Evolutionary conservation across 2,329 filamentous ascomycete genomes (phyloP).

Genomic region (Phaeosphaeriaceae sp.): DNA sequence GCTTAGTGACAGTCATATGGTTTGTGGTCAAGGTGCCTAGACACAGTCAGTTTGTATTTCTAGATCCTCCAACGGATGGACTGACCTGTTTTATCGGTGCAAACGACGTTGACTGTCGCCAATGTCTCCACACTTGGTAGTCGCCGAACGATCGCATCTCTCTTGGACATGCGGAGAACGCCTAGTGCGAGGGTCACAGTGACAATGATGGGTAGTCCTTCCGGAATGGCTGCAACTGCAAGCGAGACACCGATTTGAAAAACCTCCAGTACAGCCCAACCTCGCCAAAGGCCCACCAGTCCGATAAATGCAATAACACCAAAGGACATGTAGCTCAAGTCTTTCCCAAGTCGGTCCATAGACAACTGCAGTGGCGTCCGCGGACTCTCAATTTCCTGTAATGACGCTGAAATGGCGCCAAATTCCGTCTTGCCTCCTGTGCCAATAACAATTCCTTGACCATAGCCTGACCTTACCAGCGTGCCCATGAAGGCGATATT

Average conservation of each 20-base stretch:
- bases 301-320: slow-evolving; percentile 93
- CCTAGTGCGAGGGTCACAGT: slow-evolving; percentile 95
- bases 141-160: slow-evolving; percentile 92
- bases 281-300: slow-evolving; percentile 85
- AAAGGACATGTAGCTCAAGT: slow-evolving; percentile 96
- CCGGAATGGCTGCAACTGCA: slow-evolving; percentile 93
- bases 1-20: slow-evolving; percentile 95
- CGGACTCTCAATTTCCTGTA: slow-evolving; percentile 94
- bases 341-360: slow-evolving; percentile 96
- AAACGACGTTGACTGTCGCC: slow-evolving; percentile 99
- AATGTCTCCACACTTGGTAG: slow-evolving; percentile 97
- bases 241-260: slow-evolving; percentile 98
- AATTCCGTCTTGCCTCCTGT: slow-evolving; percentile 95
- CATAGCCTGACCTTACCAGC: slow-evolving; percentile 90
- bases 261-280: slow-evolving; percentile 88
- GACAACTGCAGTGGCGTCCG: slow-evolving; percentile 91
- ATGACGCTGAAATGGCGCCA: slow-evolving; percentile 90
- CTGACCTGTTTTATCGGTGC: slow-evolving; percentile 91
- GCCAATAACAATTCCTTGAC: slow-evolving; percentile 95
- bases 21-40: slow-evolving; percentile 90
- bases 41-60: background rate
- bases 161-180: slow-evolving; percentile 93
- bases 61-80: background rate
- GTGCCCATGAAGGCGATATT: slow-evolving; percentile 99
- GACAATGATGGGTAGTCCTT: slow-evolving; percentile 96